Percentiles rank a stretch among this genome's conserved stretches.
Evolutionary conservation across 2,329 filamentous ascomycete genomes (phyloP).

Genomic region (Macrophomina tecta): DNA sequence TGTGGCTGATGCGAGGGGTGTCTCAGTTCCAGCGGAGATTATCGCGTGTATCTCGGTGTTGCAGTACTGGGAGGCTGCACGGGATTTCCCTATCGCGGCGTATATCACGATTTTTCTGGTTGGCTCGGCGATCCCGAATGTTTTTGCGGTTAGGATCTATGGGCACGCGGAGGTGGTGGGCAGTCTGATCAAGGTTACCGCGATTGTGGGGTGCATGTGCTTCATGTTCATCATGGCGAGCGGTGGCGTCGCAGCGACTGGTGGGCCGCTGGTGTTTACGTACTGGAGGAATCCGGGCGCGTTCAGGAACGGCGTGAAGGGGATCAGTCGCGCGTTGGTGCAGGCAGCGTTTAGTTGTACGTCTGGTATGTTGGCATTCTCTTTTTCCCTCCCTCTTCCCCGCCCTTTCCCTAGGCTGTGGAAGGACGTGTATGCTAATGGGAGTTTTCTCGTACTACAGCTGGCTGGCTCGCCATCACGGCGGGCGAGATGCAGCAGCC

Average conservation of each 20-base stretch:
- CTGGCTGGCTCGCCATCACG: conserved; percentile 44
- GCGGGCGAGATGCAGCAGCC: conserved; percentile 44
- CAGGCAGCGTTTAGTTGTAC: conserved; percentile 47
- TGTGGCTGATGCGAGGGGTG: no score
- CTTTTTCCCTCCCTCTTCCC: conserved; percentile 36
- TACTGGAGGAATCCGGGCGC: conserved; percentile 36
- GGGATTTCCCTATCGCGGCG: conserved; percentile 48
- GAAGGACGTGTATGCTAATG: conserved; percentile 44
- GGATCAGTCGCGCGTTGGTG: conserved; percentile 42
- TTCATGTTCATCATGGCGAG: conserved; percentile 37
- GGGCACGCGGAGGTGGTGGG: conserved; percentile 58
- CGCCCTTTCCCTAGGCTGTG: no score
- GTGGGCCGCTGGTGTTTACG: conserved; percentile 42
- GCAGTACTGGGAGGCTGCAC: conserved; percentile 37
- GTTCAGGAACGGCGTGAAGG: conserved; percentile 28
- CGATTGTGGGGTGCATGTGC: conserved; percentile 29
- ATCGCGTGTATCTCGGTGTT: conserved; percentile 32
- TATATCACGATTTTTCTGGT: conserved; percentile 55
- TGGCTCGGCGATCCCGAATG: conserved; percentile 49
- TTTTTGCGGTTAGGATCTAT: conserved; percentile 52
- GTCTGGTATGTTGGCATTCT: conserved; percentile 46
- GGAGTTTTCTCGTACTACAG: conserved; percentile 48
- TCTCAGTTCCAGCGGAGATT: conserved; percentile 29
- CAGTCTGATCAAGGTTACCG: conserved; percentile 40
- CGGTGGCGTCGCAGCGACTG: conserved; percentile 40